phyloP scores from a whole-genome alignment of 2,329 filamentous ascomycete genomes.

The Fusarium aywerte region DNA sequence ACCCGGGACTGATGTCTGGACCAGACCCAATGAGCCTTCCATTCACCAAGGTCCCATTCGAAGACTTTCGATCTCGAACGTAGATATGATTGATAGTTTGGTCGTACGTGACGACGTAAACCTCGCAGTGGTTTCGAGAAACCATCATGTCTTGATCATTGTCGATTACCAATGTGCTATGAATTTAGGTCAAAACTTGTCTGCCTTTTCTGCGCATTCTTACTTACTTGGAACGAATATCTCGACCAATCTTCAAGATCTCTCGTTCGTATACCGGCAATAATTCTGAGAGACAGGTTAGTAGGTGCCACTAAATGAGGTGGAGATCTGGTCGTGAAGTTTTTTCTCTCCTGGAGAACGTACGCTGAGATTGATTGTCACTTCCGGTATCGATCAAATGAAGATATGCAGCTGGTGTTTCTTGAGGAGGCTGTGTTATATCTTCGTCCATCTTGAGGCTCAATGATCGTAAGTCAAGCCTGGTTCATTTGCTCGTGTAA shows the following conservation, averaged over 20 bases:
- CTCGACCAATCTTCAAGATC: constrained; percentile 52
- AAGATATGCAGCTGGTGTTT: constrained; percentile 45
- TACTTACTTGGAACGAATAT: constrained; percentile 50
- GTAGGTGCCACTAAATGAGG: constrained; percentile 11
- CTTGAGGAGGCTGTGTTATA: background rate
- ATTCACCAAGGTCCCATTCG: constrained; percentile 66
- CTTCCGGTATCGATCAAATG: constrained; percentile 42
- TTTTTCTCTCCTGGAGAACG: constrained; percentile 3
- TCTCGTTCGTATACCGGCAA: constrained; percentile 47
- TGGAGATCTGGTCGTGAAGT: constrained; percentile 17
- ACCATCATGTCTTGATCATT: constrained; percentile 53
- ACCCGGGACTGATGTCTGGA: constrained; percentile 53
- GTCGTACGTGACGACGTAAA: constrained; percentile 66
- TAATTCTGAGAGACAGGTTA: constrained; percentile 38
- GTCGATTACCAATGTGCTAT: constrained; percentile 54
- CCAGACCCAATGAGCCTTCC: constrained; percentile 56
- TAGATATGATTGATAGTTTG: constrained; percentile 59
- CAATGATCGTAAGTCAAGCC: background rate
- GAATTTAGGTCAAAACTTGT: constrained; percentile 3
- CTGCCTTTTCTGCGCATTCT: background rate
- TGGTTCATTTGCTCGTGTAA: constrained; percentile 31
- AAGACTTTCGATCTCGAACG: constrained; percentile 65
- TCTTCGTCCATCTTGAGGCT: constrained; percentile 38
- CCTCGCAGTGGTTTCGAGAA: constrained; percentile 65
- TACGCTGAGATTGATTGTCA: constrained; percentile 44